Conservation (phyloP, 306 rosid species). For the Vigna mungo region DNA sequence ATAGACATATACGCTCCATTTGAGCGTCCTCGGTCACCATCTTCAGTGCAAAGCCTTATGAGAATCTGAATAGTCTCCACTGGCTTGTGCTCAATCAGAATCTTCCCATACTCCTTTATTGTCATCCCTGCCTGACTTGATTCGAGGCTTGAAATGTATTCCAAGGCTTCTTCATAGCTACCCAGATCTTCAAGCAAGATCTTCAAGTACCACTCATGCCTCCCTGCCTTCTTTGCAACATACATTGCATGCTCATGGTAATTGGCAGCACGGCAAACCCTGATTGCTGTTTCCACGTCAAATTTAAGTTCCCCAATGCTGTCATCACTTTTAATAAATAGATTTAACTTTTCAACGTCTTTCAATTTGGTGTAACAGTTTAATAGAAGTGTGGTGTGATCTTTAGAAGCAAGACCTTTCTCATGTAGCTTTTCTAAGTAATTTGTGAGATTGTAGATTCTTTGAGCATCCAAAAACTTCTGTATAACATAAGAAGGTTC, state of each 20-base stretch:
- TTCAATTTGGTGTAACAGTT: conserved; percentile 97
- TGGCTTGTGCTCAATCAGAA: conserved; percentile 93
- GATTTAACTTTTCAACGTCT: conserved; percentile 89
- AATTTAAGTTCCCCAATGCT: conserved; percentile 87
- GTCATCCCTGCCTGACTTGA: conserved; percentile 92
- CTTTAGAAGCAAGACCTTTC: conserved; percentile 98
- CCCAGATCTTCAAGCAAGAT: conserved; percentile 99
- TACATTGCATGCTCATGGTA: conserved; percentile 99
- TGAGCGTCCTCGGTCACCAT: conserved; percentile 62
- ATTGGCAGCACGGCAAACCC: conserved; percentile 98
- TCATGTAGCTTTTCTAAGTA: conserved; percentile 97
- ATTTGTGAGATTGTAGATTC: conserved; percentile 95
- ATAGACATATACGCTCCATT: conserved; percentile 67
- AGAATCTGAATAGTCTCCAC: conserved; percentile 90
- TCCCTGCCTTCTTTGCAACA: conserved; percentile 95
- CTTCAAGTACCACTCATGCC: conserved; percentile 96
- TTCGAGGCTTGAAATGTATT: conserved; percentile 88
- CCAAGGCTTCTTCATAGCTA: conserved; percentile 92
- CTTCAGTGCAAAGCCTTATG: conserved; percentile 89
- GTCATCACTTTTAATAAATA: conserved; percentile 86
- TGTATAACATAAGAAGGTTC: conserved; percentile 99
- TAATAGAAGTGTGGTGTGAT: conserved; percentile 92
- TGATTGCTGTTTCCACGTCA: conserved; percentile 96
- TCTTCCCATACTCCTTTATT: conserved; percentile 95
- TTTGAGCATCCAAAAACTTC: conserved; percentile 96